Evolutionary conservation across 208 protist species (phyloP), one percentile per base, ranked within the genome.

Genomic region (Crithidia fasciculata): DNA sequence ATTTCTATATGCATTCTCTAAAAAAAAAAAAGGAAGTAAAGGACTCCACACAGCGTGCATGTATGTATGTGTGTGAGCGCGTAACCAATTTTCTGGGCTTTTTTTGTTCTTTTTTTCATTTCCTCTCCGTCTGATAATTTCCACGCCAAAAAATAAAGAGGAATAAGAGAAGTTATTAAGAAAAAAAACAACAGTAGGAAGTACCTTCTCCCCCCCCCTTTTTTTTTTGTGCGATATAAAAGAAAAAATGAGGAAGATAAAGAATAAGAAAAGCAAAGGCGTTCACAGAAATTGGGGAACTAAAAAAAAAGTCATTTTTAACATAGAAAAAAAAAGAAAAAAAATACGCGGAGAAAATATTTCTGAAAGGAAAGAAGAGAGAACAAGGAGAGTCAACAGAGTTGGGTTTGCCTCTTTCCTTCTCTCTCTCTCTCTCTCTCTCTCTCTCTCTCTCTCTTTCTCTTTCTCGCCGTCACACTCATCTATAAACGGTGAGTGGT

Each of bases 111-210:
- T 49, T 49, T 49, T 49, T 49, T 28, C 28, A 28, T 28, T 28
- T 28, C 28, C 28, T 28, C 28, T 28, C 28, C 28, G 28, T 28
- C 28, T 28, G 12, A 49, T 15, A 15, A 49, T 49, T 8, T 49
- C 45, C 45, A 13, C 45, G 9, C 45, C 12, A 49, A 49, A 8
- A 49, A 49, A 13, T 0, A 45, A 45, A 19, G 57, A 15, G 45
- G 45, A 41, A 2, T 61, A 19, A 61, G 18, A 8, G 5, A 58
- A 55, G 12, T 9, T 39, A 13, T 15, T 15, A 74, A 81, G 65
- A 74, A 72, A 75, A 73, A 74, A 61, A 60, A 77, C 72, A 59
- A 73, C 7, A 59, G 41, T 52, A 39, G 57, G 10, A 74, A 44
- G 4, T 39, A 68, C 36, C 9, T 49, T 49, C 12, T 49, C 12